Conservation (phyloP, 306 rosid species). For the Cicer cuneatum region DNA sequence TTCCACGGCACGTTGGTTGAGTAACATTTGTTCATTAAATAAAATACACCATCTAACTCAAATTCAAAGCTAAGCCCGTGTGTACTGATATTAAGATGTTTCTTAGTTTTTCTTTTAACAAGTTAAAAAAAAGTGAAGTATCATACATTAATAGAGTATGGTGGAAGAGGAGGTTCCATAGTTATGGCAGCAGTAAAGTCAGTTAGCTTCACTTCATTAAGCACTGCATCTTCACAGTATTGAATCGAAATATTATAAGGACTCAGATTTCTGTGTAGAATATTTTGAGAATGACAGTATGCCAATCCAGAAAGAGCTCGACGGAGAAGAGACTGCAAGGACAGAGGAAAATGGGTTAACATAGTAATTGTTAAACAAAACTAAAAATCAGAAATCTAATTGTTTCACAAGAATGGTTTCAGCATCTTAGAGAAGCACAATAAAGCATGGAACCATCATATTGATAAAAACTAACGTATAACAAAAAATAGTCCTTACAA, state of each 20-base stretch:
- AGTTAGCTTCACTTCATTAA: not conserved
- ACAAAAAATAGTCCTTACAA: too few relatives aligned
- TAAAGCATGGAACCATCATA: not conserved
- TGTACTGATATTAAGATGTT: not conserved
- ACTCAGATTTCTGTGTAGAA: constrained; percentile 35
- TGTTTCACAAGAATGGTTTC: not conserved
- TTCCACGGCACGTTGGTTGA: not conserved
- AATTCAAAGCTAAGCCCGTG: not conserved
- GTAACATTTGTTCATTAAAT: not conserved
- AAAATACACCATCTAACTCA: not conserved
- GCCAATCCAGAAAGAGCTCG: constrained; percentile 22
- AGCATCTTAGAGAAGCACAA: not conserved
- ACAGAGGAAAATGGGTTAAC: not conserved
- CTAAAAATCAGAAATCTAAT: not conserved
- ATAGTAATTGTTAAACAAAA: not conserved
- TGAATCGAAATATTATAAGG: constrained; percentile 15
- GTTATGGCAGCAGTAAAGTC: constrained; percentile 13
- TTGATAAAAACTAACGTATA: not conserved
- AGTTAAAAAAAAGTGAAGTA: not conserved
- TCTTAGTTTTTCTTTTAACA: not conserved
- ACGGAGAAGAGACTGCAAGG: constrained; percentile 13
- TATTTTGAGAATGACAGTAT: constrained; percentile 12
- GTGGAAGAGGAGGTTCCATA: constrained; percentile 17
- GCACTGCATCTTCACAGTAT: too few relatives aligned
- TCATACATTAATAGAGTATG: constrained; percentile 5